phyloP scores from a whole-genome alignment of 2,329 filamentous ascomycete genomes.

The Trichoderma guizhouense region DNA sequence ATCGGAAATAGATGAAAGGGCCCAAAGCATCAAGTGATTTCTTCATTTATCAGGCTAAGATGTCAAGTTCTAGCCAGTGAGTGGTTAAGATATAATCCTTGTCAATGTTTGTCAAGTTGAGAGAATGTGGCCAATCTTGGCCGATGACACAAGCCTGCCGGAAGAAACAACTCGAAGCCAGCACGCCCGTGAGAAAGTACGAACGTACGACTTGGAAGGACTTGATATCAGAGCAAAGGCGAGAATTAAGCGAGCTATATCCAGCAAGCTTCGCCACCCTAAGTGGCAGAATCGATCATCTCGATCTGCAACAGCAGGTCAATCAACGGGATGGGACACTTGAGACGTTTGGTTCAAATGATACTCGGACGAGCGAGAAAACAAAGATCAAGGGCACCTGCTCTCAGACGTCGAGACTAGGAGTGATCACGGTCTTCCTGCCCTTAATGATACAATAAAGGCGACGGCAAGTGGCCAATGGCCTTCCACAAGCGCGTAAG shows the following conservation, averaged over 20 bases:
- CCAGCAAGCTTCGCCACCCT: constrained; percentile 14
- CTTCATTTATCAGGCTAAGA: not conserved
- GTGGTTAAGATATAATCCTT: not conserved
- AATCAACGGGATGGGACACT: not conserved
- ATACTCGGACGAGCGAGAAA: not conserved
- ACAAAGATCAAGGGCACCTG: not conserved
- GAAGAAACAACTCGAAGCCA: not conserved
- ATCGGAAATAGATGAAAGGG: not conserved
- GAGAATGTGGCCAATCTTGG: not conserved
- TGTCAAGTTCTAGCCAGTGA: not conserved
- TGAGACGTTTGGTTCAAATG: not conserved
- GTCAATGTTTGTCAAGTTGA: not conserved
- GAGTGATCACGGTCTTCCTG: not conserved
- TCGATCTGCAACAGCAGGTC: constrained; percentile 5
- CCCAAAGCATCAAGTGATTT: not conserved
- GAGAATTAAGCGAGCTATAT: not conserved
- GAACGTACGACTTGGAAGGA: not conserved
- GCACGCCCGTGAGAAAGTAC: not conserved
- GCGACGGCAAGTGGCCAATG: not conserved
- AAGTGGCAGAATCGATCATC: constrained; percentile 6
- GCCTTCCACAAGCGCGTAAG: not conserved
- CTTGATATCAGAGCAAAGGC: not conserved
- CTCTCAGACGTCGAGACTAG: not conserved
- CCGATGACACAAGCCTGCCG: not conserved
- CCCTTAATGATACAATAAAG: not conserved